Evolutionary conservation across 2,329 filamentous ascomycete species (phyloP).

Genomic region (Epichloe typhina): DNA sequence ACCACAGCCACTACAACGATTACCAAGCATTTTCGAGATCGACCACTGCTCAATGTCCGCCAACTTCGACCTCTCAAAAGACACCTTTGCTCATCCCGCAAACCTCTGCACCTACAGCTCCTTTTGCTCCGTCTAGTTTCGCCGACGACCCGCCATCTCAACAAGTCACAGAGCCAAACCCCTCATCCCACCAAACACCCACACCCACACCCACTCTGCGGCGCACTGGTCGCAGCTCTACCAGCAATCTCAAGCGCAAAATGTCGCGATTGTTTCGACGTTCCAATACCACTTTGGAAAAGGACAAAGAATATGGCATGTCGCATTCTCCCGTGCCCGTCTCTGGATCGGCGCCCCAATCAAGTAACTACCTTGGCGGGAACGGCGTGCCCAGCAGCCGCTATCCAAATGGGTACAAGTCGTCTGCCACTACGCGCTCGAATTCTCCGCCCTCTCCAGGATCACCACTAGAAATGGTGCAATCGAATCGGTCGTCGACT

Average conservation of each 20-base stretch:
- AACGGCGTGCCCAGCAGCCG: constrained; percentile 16
- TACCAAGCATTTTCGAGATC: constrained; percentile 15
- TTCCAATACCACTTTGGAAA: constrained; percentile 22
- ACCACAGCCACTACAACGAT: constrained; percentile 17
- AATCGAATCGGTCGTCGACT: constrained; percentile 12
- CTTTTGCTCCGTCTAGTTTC: neutral
- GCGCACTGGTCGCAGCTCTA: constrained; percentile 28
- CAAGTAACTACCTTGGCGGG: constrained; percentile 3
- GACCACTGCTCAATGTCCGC: constrained; percentile 9
- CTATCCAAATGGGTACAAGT: constrained; percentile 31
- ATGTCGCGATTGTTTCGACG: constrained; percentile 37
- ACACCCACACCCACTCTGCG: constrained; percentile 20
- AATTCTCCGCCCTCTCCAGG: constrained; percentile 38
- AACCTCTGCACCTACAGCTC: constrained; percentile 1
- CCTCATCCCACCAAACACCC: constrained; percentile 7
- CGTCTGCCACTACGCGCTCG: constrained; percentile 32
- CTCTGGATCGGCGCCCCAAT: constrained; percentile 10
- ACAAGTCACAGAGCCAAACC: neutral
- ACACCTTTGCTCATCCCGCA: constrained; percentile 6
- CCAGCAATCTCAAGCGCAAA: constrained; percentile 33
- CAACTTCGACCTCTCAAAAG: constrained; percentile 4
- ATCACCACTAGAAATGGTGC: constrained; percentile 30
- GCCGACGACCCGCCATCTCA: neutral
- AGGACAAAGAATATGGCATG: constrained; percentile 13
- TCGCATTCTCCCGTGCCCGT: constrained; percentile 8